Base-by-base conservation (phyloP, 352 stramenopile species). In the Peronospora destructor region DNA sequence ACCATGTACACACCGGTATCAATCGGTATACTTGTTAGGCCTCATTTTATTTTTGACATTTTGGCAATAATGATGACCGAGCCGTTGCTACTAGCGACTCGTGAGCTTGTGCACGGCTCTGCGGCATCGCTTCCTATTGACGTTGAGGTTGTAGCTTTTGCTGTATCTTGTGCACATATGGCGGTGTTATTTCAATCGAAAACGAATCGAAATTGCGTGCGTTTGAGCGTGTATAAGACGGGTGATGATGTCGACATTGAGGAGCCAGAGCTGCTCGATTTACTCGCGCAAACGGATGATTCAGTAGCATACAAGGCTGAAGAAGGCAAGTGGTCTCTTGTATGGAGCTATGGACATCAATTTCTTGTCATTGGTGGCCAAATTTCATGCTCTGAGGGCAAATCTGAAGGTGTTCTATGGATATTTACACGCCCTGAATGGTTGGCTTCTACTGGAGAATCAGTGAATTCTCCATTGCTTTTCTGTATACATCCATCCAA, bases 271-370 rank as follows among this genome's bases (percentile, higher is more conserved):
- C 14, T 71, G 7, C 17, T 71, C 2, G 52, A 72, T 55, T 45
- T 76, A 34, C 16, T 49, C 28, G 28, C 53, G 3, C 16, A 50
- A 29, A 1, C n/a, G 29, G 43, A 36, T 6, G 34, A 48, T 37
- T 19, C 14, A 1, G 17, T 21, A n/a, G 13, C 6, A 13, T 12
- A 4, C 4, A 0, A 33, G 7, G 7, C 1, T 9, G 3, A 32
- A 2, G 21, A 54, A 14, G 16, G 28, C 14, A 41, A 34, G 4
- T 81, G 69, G 70, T 46, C 49, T 28, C 46, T 84, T 0, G 49
- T 35, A n/a, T 84, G 72, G 78, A 90, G 74, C 58, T 55, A 68
- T 12, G 71, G 87, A 46, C 61, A 55, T 6, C 57, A 66, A 7
- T 69, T 80, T 48, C 50, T 90, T 21, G 53, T 84, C 29, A 37